phyloP scores from a whole-genome alignment of 768 basidiomycete species.

The Kwoniella newhampshirensis region DNA sequence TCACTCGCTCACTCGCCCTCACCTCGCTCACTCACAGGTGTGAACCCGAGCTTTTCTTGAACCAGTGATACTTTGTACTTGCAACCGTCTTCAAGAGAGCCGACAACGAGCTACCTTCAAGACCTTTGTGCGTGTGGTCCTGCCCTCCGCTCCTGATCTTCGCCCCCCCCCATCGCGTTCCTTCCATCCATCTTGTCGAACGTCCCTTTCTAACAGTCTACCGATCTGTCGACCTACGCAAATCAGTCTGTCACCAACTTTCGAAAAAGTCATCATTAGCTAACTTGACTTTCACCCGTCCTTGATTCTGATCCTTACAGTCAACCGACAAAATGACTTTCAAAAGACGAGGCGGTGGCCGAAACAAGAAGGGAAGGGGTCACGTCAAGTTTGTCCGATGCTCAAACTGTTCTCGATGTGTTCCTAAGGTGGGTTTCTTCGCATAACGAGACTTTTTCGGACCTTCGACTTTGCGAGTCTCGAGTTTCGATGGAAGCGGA shows the following conservation, averaged over 20 bases:
- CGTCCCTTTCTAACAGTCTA: not conserved
- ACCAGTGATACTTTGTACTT: too few relatives aligned
- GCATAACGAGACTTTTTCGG: not conserved
- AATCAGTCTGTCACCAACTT: not conserved
- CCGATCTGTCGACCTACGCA: not conserved
- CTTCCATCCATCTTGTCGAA: not conserved
- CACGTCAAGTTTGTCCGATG: slow-evolving; percentile 93
- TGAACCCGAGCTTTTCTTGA: too few relatives aligned
- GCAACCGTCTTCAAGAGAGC: too few relatives aligned
- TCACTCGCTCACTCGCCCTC: too few relatives aligned
- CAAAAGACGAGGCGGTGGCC: slow-evolving; percentile 98
- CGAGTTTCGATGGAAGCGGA: too few relatives aligned
- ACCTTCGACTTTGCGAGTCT: too few relatives aligned
- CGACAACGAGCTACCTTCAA: slow-evolving; percentile 10
- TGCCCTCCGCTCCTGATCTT: not conserved
- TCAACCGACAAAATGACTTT: slow-evolving; percentile 67
- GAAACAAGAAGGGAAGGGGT: slow-evolving; percentile 99
- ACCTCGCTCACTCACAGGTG: too few relatives aligned
- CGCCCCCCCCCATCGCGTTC: not conserved
- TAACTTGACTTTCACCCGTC: not conserved
- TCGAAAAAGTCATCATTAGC: not conserved
- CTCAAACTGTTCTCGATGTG: slow-evolving; percentile 98
- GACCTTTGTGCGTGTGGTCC: slow-evolving; percentile 22
- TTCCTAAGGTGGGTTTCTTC: slow-evolving; percentile 62
- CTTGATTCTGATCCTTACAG: too few relatives aligned